A percentile compares a stretch with the other conserved stretches of the same genome.
These are phyloP conservation scores for Paramecium sonneborni DNA, from an alignment of 73 alveolate genomes.

Conservation along the genomic window DNA sequence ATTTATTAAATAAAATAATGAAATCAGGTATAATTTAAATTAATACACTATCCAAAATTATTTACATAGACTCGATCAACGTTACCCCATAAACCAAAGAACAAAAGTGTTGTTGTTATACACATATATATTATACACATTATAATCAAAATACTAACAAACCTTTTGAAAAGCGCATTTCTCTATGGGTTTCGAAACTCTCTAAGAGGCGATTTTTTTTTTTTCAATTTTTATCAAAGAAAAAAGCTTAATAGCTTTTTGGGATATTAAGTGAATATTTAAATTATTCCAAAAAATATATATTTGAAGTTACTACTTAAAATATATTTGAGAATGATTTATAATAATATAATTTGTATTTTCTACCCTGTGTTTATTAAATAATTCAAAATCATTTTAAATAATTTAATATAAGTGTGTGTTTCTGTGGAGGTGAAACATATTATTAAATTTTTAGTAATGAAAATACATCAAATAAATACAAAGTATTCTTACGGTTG, in stretches of 20 bases:
- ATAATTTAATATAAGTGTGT: background rate
- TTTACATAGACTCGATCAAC: background rate
- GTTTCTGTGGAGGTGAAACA: background rate
- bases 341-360: background rate
- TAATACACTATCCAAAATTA: background rate
- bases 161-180: background rate
- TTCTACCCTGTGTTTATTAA: background rate
- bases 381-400: background rate
- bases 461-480: background rate
- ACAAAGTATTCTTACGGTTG: background rate
- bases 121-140: background rate
- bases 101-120: background rate
- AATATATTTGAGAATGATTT: background rate
- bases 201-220: background rate
- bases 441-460: background rate
- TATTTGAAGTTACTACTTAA: background rate
- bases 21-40: background rate
- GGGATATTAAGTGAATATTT: background rate
- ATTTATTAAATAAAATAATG: conserved; percentile 29
- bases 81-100: background rate
- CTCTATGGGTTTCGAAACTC: background rate
- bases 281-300: background rate
- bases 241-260: background rate
- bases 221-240: background rate
- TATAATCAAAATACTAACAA: background rate